These are phyloP conservation scores for Teratosphaeria gauchensis DNA, from an alignment of 2,329 filamentous ascomycete genomes.

Conservation along the genomic window DNA sequence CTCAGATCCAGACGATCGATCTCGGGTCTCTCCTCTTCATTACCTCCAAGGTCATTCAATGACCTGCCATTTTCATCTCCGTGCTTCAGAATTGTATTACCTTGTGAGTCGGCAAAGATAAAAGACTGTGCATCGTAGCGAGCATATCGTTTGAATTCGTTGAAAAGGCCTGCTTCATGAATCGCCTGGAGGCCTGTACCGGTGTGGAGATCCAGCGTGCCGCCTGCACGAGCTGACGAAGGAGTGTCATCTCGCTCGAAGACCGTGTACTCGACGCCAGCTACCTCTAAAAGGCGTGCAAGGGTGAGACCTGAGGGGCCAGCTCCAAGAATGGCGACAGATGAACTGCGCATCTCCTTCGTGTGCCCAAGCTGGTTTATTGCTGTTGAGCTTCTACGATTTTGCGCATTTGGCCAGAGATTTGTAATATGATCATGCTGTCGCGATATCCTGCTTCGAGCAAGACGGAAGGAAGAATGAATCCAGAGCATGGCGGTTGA, in stretches of 20 bases:
- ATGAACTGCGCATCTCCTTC: no score
- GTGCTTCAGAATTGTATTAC: slow-evolving; percentile 5
- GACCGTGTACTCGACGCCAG: slow-evolving; percentile 16
- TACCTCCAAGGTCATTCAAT: neutral
- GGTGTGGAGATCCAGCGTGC: slow-evolving; percentile 24
- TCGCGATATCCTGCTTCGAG: no score
- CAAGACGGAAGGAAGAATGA: no score
- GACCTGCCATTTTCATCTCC: no score
- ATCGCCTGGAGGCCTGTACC: slow-evolving; percentile 21
- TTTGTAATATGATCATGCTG: no score
- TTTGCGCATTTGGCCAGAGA: no score
- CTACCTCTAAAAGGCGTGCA: slow-evolving; percentile 17
- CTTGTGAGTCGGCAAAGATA: slow-evolving; percentile 11
- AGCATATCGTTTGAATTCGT: slow-evolving; percentile 19
- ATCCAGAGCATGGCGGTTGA: no score
- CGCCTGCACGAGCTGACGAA: slow-evolving; percentile 10
- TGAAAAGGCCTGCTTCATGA: slow-evolving; percentile 19
- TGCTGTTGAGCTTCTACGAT: no score
- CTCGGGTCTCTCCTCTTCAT: slow-evolving; percentile 28
- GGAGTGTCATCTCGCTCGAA: slow-evolving; percentile 18
- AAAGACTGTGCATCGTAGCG: slow-evolving; percentile 18
- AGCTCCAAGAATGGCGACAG: neutral
- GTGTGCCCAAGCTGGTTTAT: no score
- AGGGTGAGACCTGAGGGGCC: slow-evolving; percentile 15
- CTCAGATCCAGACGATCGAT: slow-evolving; percentile 32